Evolutionary conservation across 2,329 filamentous ascomycete species (phyloP).

Genomic region (Ceratocystis harringtonii): DNA sequence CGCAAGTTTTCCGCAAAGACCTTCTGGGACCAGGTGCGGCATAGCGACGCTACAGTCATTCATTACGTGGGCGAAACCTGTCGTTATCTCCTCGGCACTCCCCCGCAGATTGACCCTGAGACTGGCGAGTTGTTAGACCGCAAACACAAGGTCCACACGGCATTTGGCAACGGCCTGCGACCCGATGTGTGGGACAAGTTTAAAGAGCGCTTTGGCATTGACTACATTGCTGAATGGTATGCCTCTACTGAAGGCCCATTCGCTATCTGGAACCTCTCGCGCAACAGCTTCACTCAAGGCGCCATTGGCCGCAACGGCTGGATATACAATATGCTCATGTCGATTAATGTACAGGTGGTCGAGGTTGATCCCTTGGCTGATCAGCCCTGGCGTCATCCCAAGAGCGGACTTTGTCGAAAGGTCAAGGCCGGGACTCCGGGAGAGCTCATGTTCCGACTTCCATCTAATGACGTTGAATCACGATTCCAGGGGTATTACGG

Average conservation of each 20-base stretch:
- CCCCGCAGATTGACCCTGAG: constrained; percentile 43
- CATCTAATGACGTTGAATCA: constrained; percentile 44
- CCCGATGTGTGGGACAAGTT: constrained; percentile 77
- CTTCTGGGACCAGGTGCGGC: constrained; percentile 66
- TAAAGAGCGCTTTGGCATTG: constrained; percentile 64
- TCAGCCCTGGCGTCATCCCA: constrained; percentile 48
- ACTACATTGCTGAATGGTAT: constrained; percentile 66
- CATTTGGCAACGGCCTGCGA: constrained; percentile 72
- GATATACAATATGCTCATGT: constrained; percentile 41
- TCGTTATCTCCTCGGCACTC: constrained; percentile 60
- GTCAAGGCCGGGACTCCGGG: constrained; percentile 49
- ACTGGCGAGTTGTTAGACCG: constrained; percentile 57
- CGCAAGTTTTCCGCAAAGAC: constrained; percentile 62
- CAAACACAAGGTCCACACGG: constrained; percentile 55
- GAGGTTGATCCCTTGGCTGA: constrained; percentile 59
- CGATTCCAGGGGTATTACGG: constrained; percentile 74
- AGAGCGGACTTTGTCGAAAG: constrained; percentile 51
- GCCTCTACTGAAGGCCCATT: constrained; percentile 58
- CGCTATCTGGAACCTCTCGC: constrained; percentile 56
- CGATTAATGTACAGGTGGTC: constrained; percentile 41
- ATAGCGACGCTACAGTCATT: constrained; percentile 55
- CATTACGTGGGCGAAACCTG: constrained; percentile 85
- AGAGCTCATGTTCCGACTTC: constrained; percentile 60
- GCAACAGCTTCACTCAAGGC: constrained; percentile 58
- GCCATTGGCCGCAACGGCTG: constrained; percentile 61